Conservation (phyloP, 257 asterid species). For the Solanum raphanifolium region DNA sequence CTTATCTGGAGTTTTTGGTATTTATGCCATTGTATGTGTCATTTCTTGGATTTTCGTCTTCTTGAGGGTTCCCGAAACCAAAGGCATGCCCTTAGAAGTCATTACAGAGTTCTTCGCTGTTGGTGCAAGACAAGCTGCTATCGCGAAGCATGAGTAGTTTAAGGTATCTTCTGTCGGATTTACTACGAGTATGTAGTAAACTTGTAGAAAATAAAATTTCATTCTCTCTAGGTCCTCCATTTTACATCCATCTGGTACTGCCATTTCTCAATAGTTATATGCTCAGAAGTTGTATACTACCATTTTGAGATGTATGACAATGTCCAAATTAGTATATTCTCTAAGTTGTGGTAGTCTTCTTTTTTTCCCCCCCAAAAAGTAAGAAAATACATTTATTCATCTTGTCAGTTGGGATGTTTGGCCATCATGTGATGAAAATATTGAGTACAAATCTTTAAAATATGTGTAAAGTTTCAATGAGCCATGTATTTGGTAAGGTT, state of each 20-base stretch:
- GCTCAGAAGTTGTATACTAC: background rate
- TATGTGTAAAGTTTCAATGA: background rate
- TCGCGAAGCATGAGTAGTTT: constrained; percentile 24
- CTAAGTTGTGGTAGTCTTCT: background rate
- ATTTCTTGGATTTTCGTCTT: constrained; percentile 59
- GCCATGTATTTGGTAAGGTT: background rate
- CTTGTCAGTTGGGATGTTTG: background rate
- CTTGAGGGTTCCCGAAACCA: constrained; percentile 78
- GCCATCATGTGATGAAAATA: background rate
- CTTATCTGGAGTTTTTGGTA: constrained; percentile 67
- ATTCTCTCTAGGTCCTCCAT: background rate
- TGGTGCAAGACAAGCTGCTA: constrained; percentile 49
- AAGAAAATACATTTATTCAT: background rate
- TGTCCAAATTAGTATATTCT: background rate
- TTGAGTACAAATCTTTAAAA: background rate
- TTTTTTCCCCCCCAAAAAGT: background rate
- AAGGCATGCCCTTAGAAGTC: constrained; percentile 87
- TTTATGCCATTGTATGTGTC: constrained; percentile 55
- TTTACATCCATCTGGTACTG: background rate
- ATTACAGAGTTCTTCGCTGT: constrained; percentile 79
- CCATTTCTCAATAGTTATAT: background rate
- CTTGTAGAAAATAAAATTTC: background rate
- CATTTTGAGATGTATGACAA: background rate
- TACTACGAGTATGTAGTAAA: background rate
- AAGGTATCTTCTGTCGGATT: background rate